A percentile compares a stretch with the other conserved stretches of the same genome.
Conservation (phyloP, 345 rosid genomes). For the Sonneratia caseolaris region DNA sequence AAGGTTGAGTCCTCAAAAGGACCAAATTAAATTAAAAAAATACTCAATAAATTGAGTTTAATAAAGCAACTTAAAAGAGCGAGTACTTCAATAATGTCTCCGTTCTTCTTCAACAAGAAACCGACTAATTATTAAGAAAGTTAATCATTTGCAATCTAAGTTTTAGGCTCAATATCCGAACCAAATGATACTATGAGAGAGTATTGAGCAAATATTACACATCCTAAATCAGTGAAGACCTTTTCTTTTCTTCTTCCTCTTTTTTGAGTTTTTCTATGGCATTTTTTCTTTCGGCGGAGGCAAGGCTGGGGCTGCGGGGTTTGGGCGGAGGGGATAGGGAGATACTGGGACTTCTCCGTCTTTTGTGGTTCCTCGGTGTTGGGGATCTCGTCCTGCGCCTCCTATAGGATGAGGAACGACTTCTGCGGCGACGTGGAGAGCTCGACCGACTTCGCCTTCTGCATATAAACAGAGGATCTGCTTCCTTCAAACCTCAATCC, state of each 20-base stretch:
- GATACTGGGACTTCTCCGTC: constrained; percentile 27
- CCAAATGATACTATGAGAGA: background rate
- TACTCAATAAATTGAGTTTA: background rate
- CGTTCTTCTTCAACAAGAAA: background rate
- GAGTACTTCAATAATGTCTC: background rate
- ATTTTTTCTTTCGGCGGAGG: constrained; percentile 22
- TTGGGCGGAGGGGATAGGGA: constrained; percentile 40
- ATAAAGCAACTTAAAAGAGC: background rate
- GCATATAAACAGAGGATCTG: background rate
- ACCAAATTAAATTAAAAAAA: background rate
- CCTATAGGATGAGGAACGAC: constrained; percentile 37
- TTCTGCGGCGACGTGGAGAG: constrained; percentile 31
- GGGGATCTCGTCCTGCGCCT: constrained; percentile 62
- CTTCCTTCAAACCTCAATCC: background rate
- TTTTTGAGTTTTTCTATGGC: constrained; percentile 30
- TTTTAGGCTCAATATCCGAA: background rate
- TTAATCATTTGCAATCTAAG: background rate
- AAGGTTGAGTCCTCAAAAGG: background rate
- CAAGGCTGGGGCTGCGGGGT: constrained; percentile 23
- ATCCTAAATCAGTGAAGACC: constrained; percentile 20
- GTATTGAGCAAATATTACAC: background rate
- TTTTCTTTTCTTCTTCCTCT: constrained; percentile 49
- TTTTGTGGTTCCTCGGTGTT: constrained; percentile 35
- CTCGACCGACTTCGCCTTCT: constrained; percentile 40
- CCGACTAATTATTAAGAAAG: background rate